phyloP scores from a whole-genome alignment of 2,329 filamentous ascomycete genomes.

The Ustulina deusta region DNA sequence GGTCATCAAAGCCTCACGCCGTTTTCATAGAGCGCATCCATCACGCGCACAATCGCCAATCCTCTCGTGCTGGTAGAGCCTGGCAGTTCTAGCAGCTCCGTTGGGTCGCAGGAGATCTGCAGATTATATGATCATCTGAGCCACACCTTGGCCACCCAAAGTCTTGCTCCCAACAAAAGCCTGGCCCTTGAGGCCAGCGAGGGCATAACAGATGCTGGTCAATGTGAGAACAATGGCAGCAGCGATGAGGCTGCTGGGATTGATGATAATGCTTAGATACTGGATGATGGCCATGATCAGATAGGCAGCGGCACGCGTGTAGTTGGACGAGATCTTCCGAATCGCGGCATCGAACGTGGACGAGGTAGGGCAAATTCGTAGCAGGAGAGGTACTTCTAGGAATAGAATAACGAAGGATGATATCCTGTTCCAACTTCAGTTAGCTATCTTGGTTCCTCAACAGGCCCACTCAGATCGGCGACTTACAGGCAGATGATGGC shows the following conservation, averaged over 20 bases:
- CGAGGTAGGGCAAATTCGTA: slow-evolving; percentile 97
- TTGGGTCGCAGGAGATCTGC: not conserved
- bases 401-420: slow-evolving; percentile 82
- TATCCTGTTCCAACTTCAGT: slow-evolving; percentile 59
- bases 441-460: not conserved
- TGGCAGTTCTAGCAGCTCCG: not conserved
- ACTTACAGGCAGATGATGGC: slow-evolving; percentile 67
- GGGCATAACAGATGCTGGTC: slow-evolving; percentile 82
- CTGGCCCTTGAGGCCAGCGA: slow-evolving; percentile 85
- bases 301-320: slow-evolving; percentile 94
- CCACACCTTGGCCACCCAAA: slow-evolving; percentile 90
- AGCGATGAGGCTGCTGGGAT: slow-evolving; percentile 81
- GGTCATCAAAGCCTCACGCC: not conserved
- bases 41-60: slow-evolving; percentile 4
- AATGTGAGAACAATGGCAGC: slow-evolving; percentile 84
- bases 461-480: not conserved
- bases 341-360: slow-evolving; percentile 88
- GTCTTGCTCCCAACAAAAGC: slow-evolving; percentile 95
- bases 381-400: slow-evolving; percentile 90
- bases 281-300: slow-evolving; percentile 82
- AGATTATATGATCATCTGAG: slow-evolving; percentile 95
- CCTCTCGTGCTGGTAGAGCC: slow-evolving; percentile 1
- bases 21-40: not conserved
- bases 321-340: slow-evolving; percentile 94
- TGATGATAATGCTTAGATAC: slow-evolving; percentile 79